phyloP scores from a whole-genome alignment of 1,284 basidiomycete species.

The Schizopora paradoxa region DNA sequence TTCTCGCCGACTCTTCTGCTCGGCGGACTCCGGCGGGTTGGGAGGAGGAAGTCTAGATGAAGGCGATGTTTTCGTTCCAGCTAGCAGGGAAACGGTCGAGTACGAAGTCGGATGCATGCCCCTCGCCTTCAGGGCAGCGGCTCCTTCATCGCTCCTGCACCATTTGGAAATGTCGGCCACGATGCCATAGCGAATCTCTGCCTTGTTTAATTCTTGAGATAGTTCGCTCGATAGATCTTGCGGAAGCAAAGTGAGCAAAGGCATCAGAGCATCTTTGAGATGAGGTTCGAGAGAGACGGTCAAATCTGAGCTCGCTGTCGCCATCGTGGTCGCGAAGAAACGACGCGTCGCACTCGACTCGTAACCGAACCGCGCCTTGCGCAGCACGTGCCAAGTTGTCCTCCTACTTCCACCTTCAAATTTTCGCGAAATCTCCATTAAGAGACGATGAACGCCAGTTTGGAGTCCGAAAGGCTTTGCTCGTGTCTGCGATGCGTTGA shows the following conservation, averaged over 20 bases:
- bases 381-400: no score
- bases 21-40: constrained; percentile 35
- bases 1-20: constrained; percentile 34
- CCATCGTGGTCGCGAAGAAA: no score
- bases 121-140: constrained; percentile 36
- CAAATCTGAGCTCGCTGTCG: constrained; percentile 26
- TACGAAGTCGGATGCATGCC: constrained; percentile 50
- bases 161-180: constrained; percentile 61
- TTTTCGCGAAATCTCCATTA: no score
- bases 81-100: constrained; percentile 66
- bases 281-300: constrained; percentile 67
- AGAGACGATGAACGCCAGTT: no score
- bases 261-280: constrained; percentile 43
- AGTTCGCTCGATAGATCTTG: constrained; percentile 39
- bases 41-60: constrained; percentile 58
- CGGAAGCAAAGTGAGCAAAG: constrained; percentile 43
- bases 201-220: constrained; percentile 25
- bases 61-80: constrained; percentile 68
- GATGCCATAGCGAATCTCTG: constrained; percentile 54
- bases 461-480: no score
- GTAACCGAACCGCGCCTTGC: no score
- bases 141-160: constrained; percentile 50
- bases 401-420: no score
- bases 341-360: no score
- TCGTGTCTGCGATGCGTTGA: no score